Evolutionary conservation across 2,329 filamentous ascomycete genomes (phyloP), one percentile per base, ranked within the genome.

Genomic region (Pseudogymnoascus sp.): DNA sequence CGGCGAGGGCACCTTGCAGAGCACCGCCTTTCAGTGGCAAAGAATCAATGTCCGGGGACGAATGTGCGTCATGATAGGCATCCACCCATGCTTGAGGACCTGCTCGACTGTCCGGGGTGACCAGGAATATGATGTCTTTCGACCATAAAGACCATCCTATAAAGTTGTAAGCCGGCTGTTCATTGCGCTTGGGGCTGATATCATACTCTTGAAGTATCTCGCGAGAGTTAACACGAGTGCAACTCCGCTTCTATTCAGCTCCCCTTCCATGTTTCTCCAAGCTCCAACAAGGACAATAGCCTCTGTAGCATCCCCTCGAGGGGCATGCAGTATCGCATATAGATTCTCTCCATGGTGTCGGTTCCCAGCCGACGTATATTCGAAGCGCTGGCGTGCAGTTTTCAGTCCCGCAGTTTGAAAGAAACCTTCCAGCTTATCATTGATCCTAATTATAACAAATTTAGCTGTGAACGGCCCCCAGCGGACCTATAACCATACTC

Each of bases 31-130:
- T 97, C 71, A 97, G 82, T 1, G 93, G 87, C 59, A 99, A 78
- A 1, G 90, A 83, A 63, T 88, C 85, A 26, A 97, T 87, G 7
- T 81, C 83, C 4, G 82, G 77, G 0, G 88, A 82, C 68, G 89
- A 82, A 71, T 97, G 92, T 19, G 90, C 88, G 74, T 96, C 91
- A 75, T 99, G 95, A 75, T 99, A 99, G 1, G 95, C 95, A 72
- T 97, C 93, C 8, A 97, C 91, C 95, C 95, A 99, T 23, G 95
- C 95, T 74, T 97, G 93, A 0, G 92, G 91, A 0, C 93, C 95
- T 10, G 90, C 89, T 65, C 87, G 89, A 74, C 91, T 96, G 76
- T 99, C 95, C 0, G 90, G 88, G 0, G 95, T 87, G 57, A 99
- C 83, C 5, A 99, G 78, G 69, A 99, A 86, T 64, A 99, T 93